A percentile compares a stretch with the other conserved stretches of the same genome.
Conservation (phyloP, 108 stramenopile species). For the Cyclostephanos invisitatus region DNA sequence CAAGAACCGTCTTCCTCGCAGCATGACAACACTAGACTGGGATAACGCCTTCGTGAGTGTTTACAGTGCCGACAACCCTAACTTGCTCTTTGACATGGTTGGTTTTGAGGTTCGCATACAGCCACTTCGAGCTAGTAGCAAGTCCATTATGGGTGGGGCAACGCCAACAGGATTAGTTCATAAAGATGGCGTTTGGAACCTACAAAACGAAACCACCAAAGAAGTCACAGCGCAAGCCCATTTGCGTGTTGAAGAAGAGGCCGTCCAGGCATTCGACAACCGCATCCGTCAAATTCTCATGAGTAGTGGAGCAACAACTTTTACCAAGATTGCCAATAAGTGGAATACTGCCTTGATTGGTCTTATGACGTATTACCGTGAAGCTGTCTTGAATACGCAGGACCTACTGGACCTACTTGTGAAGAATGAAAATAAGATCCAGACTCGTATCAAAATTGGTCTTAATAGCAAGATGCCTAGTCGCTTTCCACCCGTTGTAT, state of each 20-base stretch:
- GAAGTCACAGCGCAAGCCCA: conserved; percentile 99
- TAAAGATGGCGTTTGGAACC: conserved; percentile 99
- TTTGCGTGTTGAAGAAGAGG: conserved; percentile 92
- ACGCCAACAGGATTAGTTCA: conserved; percentile 62
- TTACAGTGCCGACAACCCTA: conserved; percentile 98
- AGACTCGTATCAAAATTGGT: conserved; percentile 99
- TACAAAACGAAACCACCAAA: conserved; percentile 98
- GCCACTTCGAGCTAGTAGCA: conserved; percentile 83
- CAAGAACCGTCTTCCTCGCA: conserved; percentile 97
- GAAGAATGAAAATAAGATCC: conserved; percentile 99
- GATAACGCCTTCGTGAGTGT: conserved; percentile 98
- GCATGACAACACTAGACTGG: conserved; percentile 97
- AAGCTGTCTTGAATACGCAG: conserved; percentile 98
- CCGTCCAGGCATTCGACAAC: conserved; percentile 95
- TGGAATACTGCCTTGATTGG: conserved; percentile 98
- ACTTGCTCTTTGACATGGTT: conserved; percentile 98
- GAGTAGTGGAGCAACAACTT: conserved; percentile 98
- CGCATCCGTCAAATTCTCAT: conserved; percentile 97
- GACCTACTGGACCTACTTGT: conserved; percentile 96
- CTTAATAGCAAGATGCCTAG: conserved; percentile 99
- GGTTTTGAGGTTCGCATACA: conserved; percentile 98
- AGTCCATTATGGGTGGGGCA: conserved; percentile 56
- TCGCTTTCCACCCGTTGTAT: conserved; percentile 90
- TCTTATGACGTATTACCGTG: conserved; percentile 98
- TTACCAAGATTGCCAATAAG: conserved; percentile 99